Conservation (phyloP, 805 yeast genomes). For the Zygoascus bituminiphila region DNA sequence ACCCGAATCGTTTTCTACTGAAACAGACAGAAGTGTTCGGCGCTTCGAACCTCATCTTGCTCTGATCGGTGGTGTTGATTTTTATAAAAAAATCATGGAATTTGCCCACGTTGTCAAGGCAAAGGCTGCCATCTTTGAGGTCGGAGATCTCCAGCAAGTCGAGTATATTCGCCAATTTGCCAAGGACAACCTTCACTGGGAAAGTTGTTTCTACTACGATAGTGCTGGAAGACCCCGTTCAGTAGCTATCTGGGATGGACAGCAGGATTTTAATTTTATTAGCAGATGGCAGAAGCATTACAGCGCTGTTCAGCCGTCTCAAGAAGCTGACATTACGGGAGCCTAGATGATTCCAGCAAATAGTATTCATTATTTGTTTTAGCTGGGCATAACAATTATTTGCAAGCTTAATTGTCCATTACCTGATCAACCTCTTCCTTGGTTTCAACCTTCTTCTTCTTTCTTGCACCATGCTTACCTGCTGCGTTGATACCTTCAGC, state of each 20-base stretch:
- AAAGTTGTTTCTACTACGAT: conserved; percentile 42
- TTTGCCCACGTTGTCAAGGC: conserved; percentile 38
- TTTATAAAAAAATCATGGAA: conserved; percentile 49
- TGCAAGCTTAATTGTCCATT: not conserved
- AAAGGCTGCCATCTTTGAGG: conserved; percentile 62
- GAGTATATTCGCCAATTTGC: conserved; percentile 29
- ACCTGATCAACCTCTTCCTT: not conserved
- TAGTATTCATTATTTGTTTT: not conserved
- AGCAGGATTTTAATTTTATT: conserved; percentile 3
- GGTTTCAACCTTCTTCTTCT: conserved; percentile 6
- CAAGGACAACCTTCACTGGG: conserved; percentile 36
- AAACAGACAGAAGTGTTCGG: conserved; percentile 57
- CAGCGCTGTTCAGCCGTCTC: not conserved
- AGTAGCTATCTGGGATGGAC: conserved; percentile 15
- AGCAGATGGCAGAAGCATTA: not conserved
- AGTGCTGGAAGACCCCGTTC: conserved; percentile 29
- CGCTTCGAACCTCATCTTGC: conserved; percentile 72
- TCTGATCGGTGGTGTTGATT: conserved; percentile 67
- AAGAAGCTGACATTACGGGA: not conserved
- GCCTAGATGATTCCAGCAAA: not conserved
- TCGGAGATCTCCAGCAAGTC: conserved; percentile 59
- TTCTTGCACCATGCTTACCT: conserved; percentile 35
- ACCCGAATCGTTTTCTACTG: conserved; percentile 32
- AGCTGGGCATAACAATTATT: too few relatives aligned
- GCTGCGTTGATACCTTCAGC: conserved; percentile 58